Percentiles rank a stretch among this genome's conserved stretches.
These are phyloP conservation scores for Kockovaella imperatae DNA, from an alignment of 768 basidiomycete species.

Conservation along the genomic window DNA sequence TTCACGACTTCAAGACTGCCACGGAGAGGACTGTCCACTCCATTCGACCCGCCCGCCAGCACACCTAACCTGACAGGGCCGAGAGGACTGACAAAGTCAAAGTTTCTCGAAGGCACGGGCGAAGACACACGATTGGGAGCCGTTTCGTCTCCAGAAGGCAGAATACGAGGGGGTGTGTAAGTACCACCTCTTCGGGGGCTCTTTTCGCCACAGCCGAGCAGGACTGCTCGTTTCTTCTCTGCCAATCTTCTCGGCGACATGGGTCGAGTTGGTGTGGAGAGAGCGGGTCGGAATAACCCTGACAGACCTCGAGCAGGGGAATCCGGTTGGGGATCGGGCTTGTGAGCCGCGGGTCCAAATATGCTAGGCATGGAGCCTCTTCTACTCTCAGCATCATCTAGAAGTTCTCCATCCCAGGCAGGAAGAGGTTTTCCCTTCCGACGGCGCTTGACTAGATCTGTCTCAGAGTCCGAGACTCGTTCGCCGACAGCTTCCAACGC, in stretches of 20 bases:
- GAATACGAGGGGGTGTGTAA: conserved; percentile 31
- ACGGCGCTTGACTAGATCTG: too few species aligned
- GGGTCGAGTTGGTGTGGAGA: conserved; percentile 25
- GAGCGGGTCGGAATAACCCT: conserved; percentile 26
- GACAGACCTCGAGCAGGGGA: conserved; percentile 22
- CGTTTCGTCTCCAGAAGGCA: conserved; percentile 36
- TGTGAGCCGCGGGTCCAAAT: conserved; percentile 4
- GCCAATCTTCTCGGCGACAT: conserved; percentile 22
- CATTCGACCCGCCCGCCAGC: background rate
- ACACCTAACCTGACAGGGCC: conserved; percentile 25
- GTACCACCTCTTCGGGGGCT: conserved; percentile 29
- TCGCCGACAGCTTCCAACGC: background rate
- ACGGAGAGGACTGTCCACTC: too few species aligned
- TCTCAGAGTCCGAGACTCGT: background rate
- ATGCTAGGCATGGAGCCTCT: too few species aligned
- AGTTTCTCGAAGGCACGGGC: conserved; percentile 20
- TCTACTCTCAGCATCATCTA: too few species aligned
- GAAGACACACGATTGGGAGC: conserved; percentile 12
- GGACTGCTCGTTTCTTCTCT: conserved; percentile 24
- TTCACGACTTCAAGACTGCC: background rate
- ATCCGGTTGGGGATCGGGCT: conserved; percentile 4
- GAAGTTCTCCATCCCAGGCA: too few species aligned
- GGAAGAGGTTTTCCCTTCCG: too few species aligned
- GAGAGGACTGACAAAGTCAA: conserved; percentile 39
- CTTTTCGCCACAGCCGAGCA: conserved; percentile 22